Evolutionary conservation across 345 rosid species (phyloP), one percentile per base, ranked within the genome.

Genomic region (Cardamine chenopodiifolia): DNA sequence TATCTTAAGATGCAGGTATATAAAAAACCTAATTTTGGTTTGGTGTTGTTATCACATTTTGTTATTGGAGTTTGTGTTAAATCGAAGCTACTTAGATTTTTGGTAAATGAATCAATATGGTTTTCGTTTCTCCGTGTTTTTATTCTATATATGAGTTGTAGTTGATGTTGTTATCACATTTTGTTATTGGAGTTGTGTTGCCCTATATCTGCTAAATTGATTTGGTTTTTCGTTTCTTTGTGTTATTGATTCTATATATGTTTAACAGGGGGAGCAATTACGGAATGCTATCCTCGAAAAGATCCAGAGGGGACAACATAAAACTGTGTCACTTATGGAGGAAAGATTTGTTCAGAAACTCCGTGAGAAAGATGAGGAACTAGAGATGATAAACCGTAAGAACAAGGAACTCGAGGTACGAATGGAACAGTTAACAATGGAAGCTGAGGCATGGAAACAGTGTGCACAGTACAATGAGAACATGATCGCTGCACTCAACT

Each of bases 401-500:
- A 90, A 90, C 58, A 77, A 70, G 82, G 98, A 88, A 68, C 97
- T 93, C 57, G 93, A 90, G 78, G 92, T 87, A 28, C 82, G 70
- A 58, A 75, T 90, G 84, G 93, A 89, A 54, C 93, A 87, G 42
- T 75, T 90, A 66, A 74, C 79, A 35, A 65, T 82, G 75, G 96
- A 90, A 86, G 90, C 89, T 1, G 86, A 88, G 57, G 84, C 86
- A 66, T 90, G 97, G 97, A 89, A 87, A 71, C 93, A 88, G 56
- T 83, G 86, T 39, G 97, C 93, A 61, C 85, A 78, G 78, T 85
- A 83, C 77, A 86, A 84, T 50, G 97, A 93, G 73, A 85, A 85
- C 79, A 80, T 87, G 89, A 85, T 90, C 52, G 73, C 80, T 44
- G 81, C 88, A 59, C 89, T 90, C 34, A 86, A 88, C 81, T 74